phyloP scores from a whole-genome alignment of 2,329 filamentous ascomycete genomes.

The Fusarium humuli region DNA sequence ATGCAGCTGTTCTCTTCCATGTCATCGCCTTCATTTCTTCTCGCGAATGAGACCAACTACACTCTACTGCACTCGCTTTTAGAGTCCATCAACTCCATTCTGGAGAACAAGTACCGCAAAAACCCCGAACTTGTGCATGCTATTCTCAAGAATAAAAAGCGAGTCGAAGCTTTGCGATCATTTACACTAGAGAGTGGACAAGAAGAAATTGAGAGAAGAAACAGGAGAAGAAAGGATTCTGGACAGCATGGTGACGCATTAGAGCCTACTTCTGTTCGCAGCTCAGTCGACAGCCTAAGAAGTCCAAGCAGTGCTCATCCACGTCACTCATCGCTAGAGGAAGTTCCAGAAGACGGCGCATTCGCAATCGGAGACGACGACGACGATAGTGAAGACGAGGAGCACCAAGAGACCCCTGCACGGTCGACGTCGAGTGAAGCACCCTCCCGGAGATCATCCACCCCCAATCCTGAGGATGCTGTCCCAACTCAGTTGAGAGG shows the following conservation, averaged over 20 bases:
- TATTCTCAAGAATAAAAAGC: slow-evolving; percentile 81
- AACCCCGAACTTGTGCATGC: slow-evolving; percentile 86
- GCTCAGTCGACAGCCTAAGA: slow-evolving; percentile 75
- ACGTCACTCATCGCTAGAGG: slow-evolving; percentile 47
- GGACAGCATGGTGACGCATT: slow-evolving; percentile 61
- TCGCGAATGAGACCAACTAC: slow-evolving; percentile 94
- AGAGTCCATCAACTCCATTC: slow-evolving; percentile 87
- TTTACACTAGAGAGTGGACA: slow-evolving; percentile 94
- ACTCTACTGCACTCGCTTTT: slow-evolving; percentile 81
- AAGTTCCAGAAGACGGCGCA: slow-evolving; percentile 72
- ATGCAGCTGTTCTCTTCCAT: slow-evolving; percentile 91
- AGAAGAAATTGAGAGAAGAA: slow-evolving; percentile 87
- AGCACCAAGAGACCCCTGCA: slow-evolving; percentile 67
- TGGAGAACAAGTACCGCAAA: slow-evolving; percentile 87
- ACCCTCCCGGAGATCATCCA: slow-evolving; percentile 74
- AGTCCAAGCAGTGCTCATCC: slow-evolving; percentile 62
- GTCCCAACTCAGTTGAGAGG: slow-evolving; percentile 85
- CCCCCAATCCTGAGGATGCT: slow-evolving; percentile 77
- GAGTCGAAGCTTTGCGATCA: slow-evolving; percentile 84
- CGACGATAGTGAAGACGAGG: slow-evolving; percentile 64
- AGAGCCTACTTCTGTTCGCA: slow-evolving; percentile 64
- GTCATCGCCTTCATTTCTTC: slow-evolving; percentile 90
- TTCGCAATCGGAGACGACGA: slow-evolving; percentile 92
- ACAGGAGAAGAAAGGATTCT: slow-evolving; percentile 75
- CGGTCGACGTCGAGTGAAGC: slow-evolving; percentile 73